phyloP scores from a whole-genome alignment of 1,284 basidiomycete genomes.

The Ceraceosorus guamensis region DNA sequence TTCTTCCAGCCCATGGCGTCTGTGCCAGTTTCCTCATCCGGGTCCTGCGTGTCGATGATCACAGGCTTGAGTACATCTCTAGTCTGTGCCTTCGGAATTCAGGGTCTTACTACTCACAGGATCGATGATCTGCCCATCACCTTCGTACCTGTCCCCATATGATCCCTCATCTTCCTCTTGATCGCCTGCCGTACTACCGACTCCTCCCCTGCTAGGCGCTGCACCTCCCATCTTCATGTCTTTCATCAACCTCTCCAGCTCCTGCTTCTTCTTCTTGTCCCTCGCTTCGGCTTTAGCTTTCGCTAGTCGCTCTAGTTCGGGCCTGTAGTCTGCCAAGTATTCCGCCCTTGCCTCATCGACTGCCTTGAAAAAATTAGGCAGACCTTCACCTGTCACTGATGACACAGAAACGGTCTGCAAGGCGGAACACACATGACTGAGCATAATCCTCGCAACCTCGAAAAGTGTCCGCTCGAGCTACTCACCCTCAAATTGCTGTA shows the following conservation, averaged over 20 bases:
- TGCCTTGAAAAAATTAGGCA: conserved; percentile 82
- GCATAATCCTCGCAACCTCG: neutral
- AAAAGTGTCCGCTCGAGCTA: neutral
- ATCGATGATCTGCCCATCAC: conserved; percentile 46
- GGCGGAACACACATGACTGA: conserved; percentile 6
- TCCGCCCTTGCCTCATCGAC: conserved; percentile 79
- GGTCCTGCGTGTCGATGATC: no score
- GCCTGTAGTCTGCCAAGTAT: conserved; percentile 82
- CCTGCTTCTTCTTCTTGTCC: conserved; percentile 62
- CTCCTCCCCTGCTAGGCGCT: neutral
- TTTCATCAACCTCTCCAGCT: conserved; percentile 71
- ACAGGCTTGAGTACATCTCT: no score
- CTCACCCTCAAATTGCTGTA: conserved; percentile 87
- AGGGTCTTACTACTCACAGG: conserved; percentile 11
- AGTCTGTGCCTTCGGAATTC: no score
- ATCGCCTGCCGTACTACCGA: neutral
- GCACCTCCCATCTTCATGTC: conserved; percentile 60
- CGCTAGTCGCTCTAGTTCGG: conserved; percentile 69
- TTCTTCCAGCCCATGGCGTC: no score
- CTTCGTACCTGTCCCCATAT: conserved; percentile 24
- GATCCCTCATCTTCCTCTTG: neutral
- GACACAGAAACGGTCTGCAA: conserved; percentile 84
- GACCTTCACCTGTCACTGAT: conserved; percentile 85
- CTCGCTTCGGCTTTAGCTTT: conserved; percentile 56
- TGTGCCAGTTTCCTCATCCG: no score